Evolutionary conservation across 164 flowering plant genomes (phyloP), one percentile per base, ranked within the genome.

Genomic region (Stephania japonica): DNA sequence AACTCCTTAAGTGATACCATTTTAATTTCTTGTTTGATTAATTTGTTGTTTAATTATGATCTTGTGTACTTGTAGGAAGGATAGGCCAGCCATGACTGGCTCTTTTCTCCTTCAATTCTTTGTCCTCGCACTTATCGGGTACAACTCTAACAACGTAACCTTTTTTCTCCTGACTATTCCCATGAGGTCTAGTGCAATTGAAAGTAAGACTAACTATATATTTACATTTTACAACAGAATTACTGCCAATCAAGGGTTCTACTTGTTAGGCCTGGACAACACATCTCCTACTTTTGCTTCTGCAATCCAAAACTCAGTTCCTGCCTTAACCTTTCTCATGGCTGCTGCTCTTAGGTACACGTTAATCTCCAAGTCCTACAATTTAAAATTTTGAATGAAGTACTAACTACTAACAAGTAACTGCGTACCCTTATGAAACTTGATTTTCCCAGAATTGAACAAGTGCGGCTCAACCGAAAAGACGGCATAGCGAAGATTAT

Each of bases 231-330:
- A 27, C 42, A n/a, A 76, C 90, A 96, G 99, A 79, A 96, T 96
- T 21, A 96, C 98, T 53, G 97, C 98, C 67, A 96, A 93, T 73
- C 99, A 96, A 87, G 99, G 97, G 38, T 96, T 96, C 85, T 96
- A 96, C 88, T 85, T 96, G 84, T 75, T 96, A 85, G 99, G 99
- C 1, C 74, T 96, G 70, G 97, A 93, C 77, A 85, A 91, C 85
- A 96, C 99, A 0, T 89, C 99, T 0, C 99, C 99, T 0, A 96
- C 99, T 53, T 96, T 96, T 69, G 99, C 99, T 14, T 96, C 99
- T 0, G 97, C 97, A 0, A 92, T 96, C 11, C 99, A 96, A 73
- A 96, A 96, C 89, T 96, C 98, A 1, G 99, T 96, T 69, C 99
- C 99, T 1, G 98, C 99, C 76, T 89, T 96, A 65, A 96, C 99